Conservation (phyloP, 2,329 filamentous ascomycete species). For the Exophiala phaeomuriformis region DNA sequence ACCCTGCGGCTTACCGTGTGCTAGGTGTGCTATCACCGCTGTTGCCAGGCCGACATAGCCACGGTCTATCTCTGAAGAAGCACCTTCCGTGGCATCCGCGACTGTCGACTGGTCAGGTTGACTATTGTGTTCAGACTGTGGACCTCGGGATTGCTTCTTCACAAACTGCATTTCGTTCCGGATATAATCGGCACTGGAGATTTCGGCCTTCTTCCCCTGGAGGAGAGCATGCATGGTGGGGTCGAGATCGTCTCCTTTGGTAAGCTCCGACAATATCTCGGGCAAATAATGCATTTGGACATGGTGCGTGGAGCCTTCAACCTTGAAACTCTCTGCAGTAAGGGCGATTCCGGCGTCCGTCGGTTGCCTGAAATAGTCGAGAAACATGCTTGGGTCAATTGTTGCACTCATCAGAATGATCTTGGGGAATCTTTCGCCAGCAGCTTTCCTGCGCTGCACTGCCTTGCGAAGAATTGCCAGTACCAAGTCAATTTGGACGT, state of each 20-base stretch:
- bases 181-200: conserved; percentile 11
- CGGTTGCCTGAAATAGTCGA: conserved; percentile 62
- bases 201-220: conserved; percentile 1
- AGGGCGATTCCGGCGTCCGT: conserved; percentile 1
- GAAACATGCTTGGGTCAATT: conserved; percentile 85
- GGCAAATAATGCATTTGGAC: conserved; percentile 82
- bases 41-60: conserved; percentile 34
- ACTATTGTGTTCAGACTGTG: not conserved
- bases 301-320: conserved; percentile 86
- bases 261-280: conserved; percentile 53
- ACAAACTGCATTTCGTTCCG: conserved; percentile 13
- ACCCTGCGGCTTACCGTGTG: conserved; percentile 41
- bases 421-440: conserved; percentile 61
- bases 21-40: conserved; percentile 42
- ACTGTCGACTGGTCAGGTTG: not conserved
- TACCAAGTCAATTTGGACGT: conserved; percentile 93
- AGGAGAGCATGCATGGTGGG: conserved; percentile 6
- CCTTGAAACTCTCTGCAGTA: conserved; percentile 62
- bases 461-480: conserved; percentile 84
- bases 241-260: conserved; percentile 1
- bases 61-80: not conserved
- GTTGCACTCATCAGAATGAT: conserved; percentile 96
- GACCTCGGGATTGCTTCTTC: not conserved
- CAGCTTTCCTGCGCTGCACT: conserved; percentile 51
- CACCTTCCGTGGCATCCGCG: conserved; percentile 26